A percentile compares a stretch with the other conserved stretches of the same genome.
Conservation (phyloP, 2,329 filamentous ascomycete genomes). For the Pseudogymnoascus sp. region DNA sequence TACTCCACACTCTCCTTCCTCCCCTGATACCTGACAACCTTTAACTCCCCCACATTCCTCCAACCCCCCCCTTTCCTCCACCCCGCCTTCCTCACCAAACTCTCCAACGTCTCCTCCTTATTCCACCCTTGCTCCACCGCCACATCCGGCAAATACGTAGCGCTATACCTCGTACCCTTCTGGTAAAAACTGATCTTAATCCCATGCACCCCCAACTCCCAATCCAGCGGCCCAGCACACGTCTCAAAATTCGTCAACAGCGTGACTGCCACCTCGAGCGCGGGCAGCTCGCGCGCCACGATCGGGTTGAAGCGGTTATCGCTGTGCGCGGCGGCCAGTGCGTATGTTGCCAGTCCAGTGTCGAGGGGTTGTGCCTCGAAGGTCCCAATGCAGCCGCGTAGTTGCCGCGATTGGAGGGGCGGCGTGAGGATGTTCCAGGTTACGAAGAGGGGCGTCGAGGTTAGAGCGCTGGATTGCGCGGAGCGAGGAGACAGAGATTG, state of each 20-base stretch:
- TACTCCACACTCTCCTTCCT: conserved; percentile 65
- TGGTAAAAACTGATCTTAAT: conserved; percentile 78
- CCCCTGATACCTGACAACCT: conserved; percentile 79
- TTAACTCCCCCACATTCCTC: conserved; percentile 65
- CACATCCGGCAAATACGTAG: conserved; percentile 90
- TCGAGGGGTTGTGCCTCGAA: conserved; percentile 72
- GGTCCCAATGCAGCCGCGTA: conserved; percentile 94
- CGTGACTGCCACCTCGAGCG: conserved; percentile 61
- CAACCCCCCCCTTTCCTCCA: conserved; percentile 62
- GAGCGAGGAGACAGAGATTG: conserved; percentile 35
- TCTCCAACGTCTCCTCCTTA: conserved; percentile 83
- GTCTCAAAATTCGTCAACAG: conserved; percentile 80
- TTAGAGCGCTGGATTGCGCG: conserved; percentile 35
- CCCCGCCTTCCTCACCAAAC: conserved; percentile 88
- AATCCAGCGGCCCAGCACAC: conserved; percentile 65
- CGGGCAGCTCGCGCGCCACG: conserved; percentile 42
- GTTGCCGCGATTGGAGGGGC: conserved; percentile 34
- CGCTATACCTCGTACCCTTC: conserved; percentile 62
- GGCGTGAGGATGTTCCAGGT: conserved; percentile 77
- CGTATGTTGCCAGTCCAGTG: conserved; percentile 67
- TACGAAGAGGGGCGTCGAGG: conserved; percentile 73
- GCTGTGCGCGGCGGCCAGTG: conserved; percentile 65
- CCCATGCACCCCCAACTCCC: conserved; percentile 79
- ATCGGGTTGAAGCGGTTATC: conserved; percentile 56
- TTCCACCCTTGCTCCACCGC: conserved; percentile 89